Conservation (phyloP, 1,284 basidiomycete species). For the Trichosporon sp. region DNA sequence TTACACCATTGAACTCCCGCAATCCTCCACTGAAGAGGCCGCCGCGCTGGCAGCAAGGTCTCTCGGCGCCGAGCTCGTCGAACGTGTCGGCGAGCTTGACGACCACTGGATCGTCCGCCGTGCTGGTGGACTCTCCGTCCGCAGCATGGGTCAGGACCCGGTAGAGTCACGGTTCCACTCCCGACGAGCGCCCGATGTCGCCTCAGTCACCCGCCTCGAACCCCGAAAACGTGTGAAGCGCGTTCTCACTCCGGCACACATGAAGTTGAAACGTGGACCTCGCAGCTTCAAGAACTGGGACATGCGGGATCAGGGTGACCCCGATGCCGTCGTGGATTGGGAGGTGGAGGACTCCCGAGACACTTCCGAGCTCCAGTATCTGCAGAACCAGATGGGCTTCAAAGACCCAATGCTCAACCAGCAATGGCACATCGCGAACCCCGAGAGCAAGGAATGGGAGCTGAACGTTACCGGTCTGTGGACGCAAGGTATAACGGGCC, state of each 20-base stretch:
- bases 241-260: constrained; percentile 19
- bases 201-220: constrained; percentile 18
- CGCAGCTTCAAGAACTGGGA: constrained; percentile 19
- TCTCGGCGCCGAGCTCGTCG: constrained; percentile 82
- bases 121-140: neutral
- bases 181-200: neutral
- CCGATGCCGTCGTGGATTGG: neutral
- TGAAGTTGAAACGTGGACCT: constrained; percentile 18
- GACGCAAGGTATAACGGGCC: constrained; percentile 80
- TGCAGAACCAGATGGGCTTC: constrained; percentile 64
- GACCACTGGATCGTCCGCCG: constrained; percentile 84
- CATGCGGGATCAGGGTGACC: constrained; percentile 17
- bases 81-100: constrained; percentile 79
- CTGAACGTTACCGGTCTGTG: constrained; percentile 61
- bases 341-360: constrained; percentile 36
- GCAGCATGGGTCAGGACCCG: constrained; percentile 34
- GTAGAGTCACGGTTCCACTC: constrained; percentile 49
- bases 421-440: constrained; percentile 80
- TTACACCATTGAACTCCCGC: constrained; percentile 54
- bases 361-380: constrained; percentile 61
- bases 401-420: constrained; percentile 81
- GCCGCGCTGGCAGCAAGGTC: constrained; percentile 59
- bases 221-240: constrained; percentile 30
- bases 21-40: constrained; percentile 62
- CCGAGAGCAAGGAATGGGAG: constrained; percentile 57